Base-by-base conservation (phyloP, 148 eudicot species). In the Rhododendron ferrugineum region DNA sequence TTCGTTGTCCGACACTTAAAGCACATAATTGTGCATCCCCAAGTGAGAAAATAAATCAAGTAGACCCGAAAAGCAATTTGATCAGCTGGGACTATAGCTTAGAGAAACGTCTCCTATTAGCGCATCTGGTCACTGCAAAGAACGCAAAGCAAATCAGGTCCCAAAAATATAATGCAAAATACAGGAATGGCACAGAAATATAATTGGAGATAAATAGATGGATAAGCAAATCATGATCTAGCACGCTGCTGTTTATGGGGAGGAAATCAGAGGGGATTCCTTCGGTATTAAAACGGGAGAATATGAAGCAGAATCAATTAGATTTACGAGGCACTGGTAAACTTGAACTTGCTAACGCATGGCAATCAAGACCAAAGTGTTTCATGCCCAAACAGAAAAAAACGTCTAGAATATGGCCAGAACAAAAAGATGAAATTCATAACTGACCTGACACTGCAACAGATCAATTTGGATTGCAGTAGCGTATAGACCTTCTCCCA, bases 381-480 rank as follows among this genome's bases (percentile, higher is more conserved):
- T 58, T 36, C 47, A 52, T 15, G 8, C 83, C 47, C 32, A 3
- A 37, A 66, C 9, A 81, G 47, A 52, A 80, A 80, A 80, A 80
- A 80, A 80, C 26, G 16, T 32, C 49, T 52, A 20, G 11, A 83
- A 49, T 62, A 83, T 46, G 64, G 56, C 46, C 78, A 70, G 47
- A 72, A 83, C 46, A 49, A 49, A 3, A 49, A 3, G 34, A 73
- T 16, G 46, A 26, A 74, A 34, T 46, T 74, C 68, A 74, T 50
- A 3, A 84, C 80, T 52, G 68, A 84, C 85, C 85, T 47, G 79
- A 73, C 47, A 49, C 46, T 52, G 46, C 54, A 50, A 50, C 76
- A 22, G 64, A 83, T 84, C 80, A 22, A 44, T 73, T 50, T 72
- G 7, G 46, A 49, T 30, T 32, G 64, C 28, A 68, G 26, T 23